Evolutionary conservation across 345 rosid genomes (phyloP).

Genomic region (Aethionema arabicum): DNA sequence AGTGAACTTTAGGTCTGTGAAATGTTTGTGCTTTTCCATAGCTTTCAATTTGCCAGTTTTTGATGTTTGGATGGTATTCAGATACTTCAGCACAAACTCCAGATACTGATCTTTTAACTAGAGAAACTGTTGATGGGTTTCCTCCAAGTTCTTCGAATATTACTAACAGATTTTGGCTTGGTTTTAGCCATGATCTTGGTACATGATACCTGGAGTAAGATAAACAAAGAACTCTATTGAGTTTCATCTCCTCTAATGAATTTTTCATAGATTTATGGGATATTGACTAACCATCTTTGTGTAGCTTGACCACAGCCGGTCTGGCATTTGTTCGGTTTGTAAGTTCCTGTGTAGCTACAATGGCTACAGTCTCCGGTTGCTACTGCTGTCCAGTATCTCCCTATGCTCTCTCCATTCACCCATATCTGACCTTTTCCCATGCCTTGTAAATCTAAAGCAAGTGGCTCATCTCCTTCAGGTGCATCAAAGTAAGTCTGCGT

Average conservation of each 20-base stretch:
- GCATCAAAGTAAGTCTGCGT: slow-evolving; percentile 77
- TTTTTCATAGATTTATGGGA: not conserved
- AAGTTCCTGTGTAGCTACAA: slow-evolving; percentile 77
- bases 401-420: slow-evolving; percentile 92
- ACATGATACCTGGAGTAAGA: slow-evolving; percentile 71
- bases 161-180: slow-evolving; percentile 78
- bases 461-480: slow-evolving; percentile 88
- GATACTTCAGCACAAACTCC: slow-evolving; percentile 89
- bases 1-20: slow-evolving; percentile 86
- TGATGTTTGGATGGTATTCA: slow-evolving; percentile 85
- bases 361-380: slow-evolving; percentile 77
- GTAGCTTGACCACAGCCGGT: slow-evolving; percentile 95
- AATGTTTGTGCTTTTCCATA: slow-evolving; percentile 84
- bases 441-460: slow-evolving; percentile 94
- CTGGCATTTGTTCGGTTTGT: slow-evolving; percentile 79
- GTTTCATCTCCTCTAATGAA: not conserved
- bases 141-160: slow-evolving; percentile 98
- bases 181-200: slow-evolving; percentile 90
- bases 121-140: slow-evolving; percentile 67
- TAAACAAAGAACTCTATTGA: not conserved
- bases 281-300: slow-evolving; percentile 58
- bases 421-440: slow-evolving; percentile 99
- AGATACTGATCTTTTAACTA: slow-evolving; percentile 76
- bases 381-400: slow-evolving; percentile 94
- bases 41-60: slow-evolving; percentile 99